Conservation (phyloP, 495 filamentous ascomycete species). For the Penicillium macrosclerotiorum region DNA sequence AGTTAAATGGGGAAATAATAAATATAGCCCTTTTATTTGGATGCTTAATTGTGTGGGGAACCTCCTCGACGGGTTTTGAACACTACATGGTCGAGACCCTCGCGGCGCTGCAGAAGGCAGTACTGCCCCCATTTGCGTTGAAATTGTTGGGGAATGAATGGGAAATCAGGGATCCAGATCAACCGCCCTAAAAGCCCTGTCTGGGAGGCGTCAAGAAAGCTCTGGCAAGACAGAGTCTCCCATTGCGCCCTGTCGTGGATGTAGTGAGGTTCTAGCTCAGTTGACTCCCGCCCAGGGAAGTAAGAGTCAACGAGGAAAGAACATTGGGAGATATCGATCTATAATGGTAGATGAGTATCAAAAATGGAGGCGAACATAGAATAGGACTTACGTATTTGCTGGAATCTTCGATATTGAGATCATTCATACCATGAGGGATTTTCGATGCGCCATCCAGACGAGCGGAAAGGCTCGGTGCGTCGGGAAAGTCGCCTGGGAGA, state of each 20-base stretch:
- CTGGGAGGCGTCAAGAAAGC: slow-evolving; percentile 75
- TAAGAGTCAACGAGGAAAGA: slow-evolving; percentile 85
- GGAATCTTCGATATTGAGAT: slow-evolving; percentile 81
- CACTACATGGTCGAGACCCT: slow-evolving; percentile 10
- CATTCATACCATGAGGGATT: slow-evolving; percentile 84
- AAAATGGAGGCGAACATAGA: too few relatives aligned
- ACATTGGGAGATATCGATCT: slow-evolving; percentile 71
- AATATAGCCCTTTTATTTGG: not conserved
- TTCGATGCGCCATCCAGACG: slow-evolving; percentile 77
- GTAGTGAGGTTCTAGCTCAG: slow-evolving; percentile 72
- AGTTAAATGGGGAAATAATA: slow-evolving; percentile 1
- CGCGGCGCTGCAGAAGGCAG: slow-evolving; percentile 64
- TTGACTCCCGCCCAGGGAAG: slow-evolving; percentile 56
- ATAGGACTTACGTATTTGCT: slow-evolving; percentile 72
- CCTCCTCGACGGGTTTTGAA: not conserved
- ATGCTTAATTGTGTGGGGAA: not conserved
- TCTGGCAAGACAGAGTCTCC: slow-evolving; percentile 69
- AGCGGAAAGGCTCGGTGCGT: slow-evolving; percentile 57
- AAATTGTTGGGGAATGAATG: slow-evolving; percentile 64
- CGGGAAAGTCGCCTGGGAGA: slow-evolving; percentile 85
- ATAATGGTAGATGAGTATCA: slow-evolving; percentile 10
- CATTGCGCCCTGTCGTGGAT: slow-evolving; percentile 65
- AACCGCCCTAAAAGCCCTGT: slow-evolving; percentile 74
- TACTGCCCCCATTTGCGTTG: slow-evolving; percentile 78
- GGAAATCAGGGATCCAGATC: slow-evolving; percentile 78